Conservation (phyloP, 768 basidiomycete species). For the Kwoniella sp. region DNA sequence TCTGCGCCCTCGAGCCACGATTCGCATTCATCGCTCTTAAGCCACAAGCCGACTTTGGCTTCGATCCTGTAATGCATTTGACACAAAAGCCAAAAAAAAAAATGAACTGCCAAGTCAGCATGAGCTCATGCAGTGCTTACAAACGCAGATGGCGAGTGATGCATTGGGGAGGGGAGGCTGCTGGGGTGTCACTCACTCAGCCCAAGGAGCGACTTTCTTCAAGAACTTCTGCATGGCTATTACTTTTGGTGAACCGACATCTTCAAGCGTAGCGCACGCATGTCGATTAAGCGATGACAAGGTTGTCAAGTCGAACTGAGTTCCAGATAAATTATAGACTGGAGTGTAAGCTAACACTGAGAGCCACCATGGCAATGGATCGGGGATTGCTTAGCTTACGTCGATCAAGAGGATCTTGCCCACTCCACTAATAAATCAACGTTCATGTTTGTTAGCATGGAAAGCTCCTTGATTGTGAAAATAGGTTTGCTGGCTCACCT, state of each 20-base stretch:
- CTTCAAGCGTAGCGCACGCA: conserved; percentile 80
- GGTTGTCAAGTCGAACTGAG: conserved; percentile 93
- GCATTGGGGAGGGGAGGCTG: no score
- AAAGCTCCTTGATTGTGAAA: no score
- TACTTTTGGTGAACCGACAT: conserved; percentile 95
- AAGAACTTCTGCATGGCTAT: conserved; percentile 67
- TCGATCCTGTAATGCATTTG: conserved; percentile 64
- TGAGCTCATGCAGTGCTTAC: no score
- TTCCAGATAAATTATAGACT: neutral
- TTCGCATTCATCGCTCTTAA: conserved; percentile 69
- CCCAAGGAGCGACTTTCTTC: conserved; percentile 77
- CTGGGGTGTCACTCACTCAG: conserved; percentile 63
- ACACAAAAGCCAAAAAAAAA: no score
- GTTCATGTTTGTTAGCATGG: neutral
- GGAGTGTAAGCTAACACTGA: neutral
- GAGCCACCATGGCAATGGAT: no score
- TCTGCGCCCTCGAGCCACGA: conserved; percentile 76
- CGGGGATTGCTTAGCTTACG: no score
- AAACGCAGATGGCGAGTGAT: no score
- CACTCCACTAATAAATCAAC: conserved; percentile 49
- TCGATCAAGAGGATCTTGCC: conserved; percentile 53
- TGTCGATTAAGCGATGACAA: conserved; percentile 93
- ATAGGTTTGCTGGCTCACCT: conserved; percentile 64
- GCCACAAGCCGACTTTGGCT: conserved; percentile 78
- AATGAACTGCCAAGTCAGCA: no score